A percentile compares a stretch with the other conserved stretches of the same genome.
phyloP scores from a whole-genome alignment of 176 grass and related monocot species.

The Themeda triandra region DNA sequence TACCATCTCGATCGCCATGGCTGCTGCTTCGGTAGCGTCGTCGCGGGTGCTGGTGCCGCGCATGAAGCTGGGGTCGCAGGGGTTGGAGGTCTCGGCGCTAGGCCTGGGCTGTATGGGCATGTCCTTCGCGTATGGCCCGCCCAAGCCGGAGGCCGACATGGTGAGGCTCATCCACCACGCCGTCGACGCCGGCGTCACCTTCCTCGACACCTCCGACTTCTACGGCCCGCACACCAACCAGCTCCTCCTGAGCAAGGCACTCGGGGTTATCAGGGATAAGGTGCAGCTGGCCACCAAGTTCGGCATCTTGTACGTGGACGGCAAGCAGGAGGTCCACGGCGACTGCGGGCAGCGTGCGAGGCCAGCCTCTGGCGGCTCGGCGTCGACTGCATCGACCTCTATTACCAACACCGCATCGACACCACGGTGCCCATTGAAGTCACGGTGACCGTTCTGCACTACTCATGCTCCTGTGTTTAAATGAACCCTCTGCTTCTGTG shows the following conservation, averaged over 20 bases:
- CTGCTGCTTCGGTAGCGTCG: not conserved
- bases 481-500: too few relatives aligned
- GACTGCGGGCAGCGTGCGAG: slow-evolving; percentile 39
- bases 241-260: slow-evolving; percentile 61
- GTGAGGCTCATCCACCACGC: slow-evolving; percentile 66
- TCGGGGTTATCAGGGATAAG: slow-evolving; percentile 18
- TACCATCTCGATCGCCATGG: not conserved
- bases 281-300: slow-evolving; percentile 68
- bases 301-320: slow-evolving; percentile 14
- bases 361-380: slow-evolving; percentile 46
- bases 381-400: slow-evolving; percentile 53
- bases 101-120: slow-evolving; percentile 84
- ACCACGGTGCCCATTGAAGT: slow-evolving; percentile 35
- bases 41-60: slow-evolving; percentile 1
- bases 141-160: slow-evolving; percentile 65
- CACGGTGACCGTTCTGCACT: not conserved
- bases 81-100: slow-evolving; percentile 64
- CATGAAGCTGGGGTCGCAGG: slow-evolving; percentile 66
- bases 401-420: slow-evolving; percentile 58
- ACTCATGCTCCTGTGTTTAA: too few relatives aligned
- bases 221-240: slow-evolving; percentile 80
- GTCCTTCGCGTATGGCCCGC: slow-evolving; percentile 55
- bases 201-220: slow-evolving; percentile 69
- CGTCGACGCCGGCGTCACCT: slow-evolving; percentile 55
- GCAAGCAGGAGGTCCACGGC: not conserved